Base-by-base conservation (phyloP, 371 early-diverging fungal genomes). In the Phascolomyces articulosus region DNA sequence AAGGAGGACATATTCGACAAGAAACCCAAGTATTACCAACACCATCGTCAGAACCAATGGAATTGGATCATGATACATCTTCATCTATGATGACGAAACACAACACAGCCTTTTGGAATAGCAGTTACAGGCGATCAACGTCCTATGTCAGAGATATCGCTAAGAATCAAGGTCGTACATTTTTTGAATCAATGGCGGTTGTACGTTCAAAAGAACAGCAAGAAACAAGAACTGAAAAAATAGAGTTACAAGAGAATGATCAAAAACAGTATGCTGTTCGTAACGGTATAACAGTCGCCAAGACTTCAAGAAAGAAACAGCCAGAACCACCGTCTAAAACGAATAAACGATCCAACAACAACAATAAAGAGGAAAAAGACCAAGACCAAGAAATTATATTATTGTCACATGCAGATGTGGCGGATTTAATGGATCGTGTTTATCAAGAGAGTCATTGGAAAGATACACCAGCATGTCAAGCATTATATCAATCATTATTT, bases 1-100 rank as follows among this genome's bases (percentile, higher is more conserved):
- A 44, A 27, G 65, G 65, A 20, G 65, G 65, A 6, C 65, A 65
- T 31, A 21, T 53, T 38, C 56, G 31, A 20, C 64, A 65, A 65
- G 20, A 29, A 44, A 16, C n/a, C n/a, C n/a, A 15, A 44, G n/a
- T 13, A n/a, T 4, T 0, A n/a, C 15, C 8, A 44, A 16, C 8
- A 44, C 16, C 44, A n/a, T n/a, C n/a, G n/a, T n/a, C n/a, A n/a
- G 16, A 15, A 29, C 24, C 51, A 51, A 3, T 51, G 51, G 6
- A 31, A 48, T n/a, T n/a, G n/a, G n/a, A n/a, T n/a, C n/a, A n/a
- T n/a, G n/a, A n/a, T n/a, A n/a, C n/a, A n/a, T n/a, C n/a, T n/a
- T n/a, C n/a, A n/a, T n/a, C n/a, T n/a, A n/a, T n/a, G n/a, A n/a
- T n/a, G n/a, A n/a, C n/a, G n/a, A n/a, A n/a, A n/a, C 27, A 41